Evolutionary conservation across 331 rosid species (phyloP).

Genomic region (Phaseolus coccineus): DNA sequence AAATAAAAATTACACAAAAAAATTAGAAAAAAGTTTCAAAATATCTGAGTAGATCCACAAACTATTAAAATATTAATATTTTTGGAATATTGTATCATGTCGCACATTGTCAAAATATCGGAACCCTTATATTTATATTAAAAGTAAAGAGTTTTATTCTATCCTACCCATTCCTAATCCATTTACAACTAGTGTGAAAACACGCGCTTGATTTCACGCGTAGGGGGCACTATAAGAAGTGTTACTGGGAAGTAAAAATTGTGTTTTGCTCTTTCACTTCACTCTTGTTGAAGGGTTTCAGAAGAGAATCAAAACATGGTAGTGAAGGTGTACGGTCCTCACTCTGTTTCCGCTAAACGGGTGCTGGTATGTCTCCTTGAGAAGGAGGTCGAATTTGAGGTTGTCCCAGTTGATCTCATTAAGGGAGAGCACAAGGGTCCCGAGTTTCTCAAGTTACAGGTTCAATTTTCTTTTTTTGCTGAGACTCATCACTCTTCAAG

Average conservation of each 20-base stretch:
- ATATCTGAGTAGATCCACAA: too few species aligned
- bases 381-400: constrained; percentile 50
- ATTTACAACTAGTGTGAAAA: too few species aligned
- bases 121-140: too few species aligned
- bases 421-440: constrained; percentile 44
- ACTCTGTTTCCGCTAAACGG: constrained; percentile 40
- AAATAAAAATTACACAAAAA: too few species aligned
- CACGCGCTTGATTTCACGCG: too few species aligned
- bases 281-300: not conserved
- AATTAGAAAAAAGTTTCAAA: too few species aligned
- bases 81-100: too few species aligned
- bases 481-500: not conserved
- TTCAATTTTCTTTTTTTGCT: not conserved
- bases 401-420: constrained; percentile 40
- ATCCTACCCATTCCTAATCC: too few species aligned
- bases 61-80: too few species aligned
- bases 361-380: constrained; percentile 41
- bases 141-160: too few species aligned
- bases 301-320: constrained; percentile 42
- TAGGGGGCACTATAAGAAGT: not conserved
- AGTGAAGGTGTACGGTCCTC: constrained; percentile 51
- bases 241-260: not conserved
- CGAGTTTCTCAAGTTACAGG: constrained; percentile 48
- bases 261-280: not conserved
- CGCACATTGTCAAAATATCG: too few species aligned